Evolutionary conservation across 495 filamentous ascomycete genomes (phyloP).

Genomic region (Hyaloscypha bicolor): DNA sequence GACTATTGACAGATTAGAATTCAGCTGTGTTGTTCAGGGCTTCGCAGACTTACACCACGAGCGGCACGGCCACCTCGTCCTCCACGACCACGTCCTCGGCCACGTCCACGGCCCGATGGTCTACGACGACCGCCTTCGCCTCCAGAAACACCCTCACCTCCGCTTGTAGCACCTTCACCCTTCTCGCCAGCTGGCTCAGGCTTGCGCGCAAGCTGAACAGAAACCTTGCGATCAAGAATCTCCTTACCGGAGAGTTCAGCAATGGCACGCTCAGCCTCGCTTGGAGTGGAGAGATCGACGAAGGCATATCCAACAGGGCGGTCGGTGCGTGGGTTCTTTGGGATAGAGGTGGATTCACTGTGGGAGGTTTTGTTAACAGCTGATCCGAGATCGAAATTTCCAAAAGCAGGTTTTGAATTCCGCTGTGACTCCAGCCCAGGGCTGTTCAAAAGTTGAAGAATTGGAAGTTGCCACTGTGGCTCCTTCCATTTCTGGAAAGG

Average conservation of each 20-base stretch:
- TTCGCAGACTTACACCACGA: conserved; percentile 62
- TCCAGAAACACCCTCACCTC: conserved; percentile 67
- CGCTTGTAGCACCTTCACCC: conserved; percentile 68
- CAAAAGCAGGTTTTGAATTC: background rate
- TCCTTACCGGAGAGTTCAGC: conserved; percentile 92
- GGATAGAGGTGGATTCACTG: conserved; percentile 97
- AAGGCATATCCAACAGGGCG: conserved; percentile 99
- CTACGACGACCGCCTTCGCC: conserved; percentile 72
- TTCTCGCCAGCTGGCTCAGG: conserved; percentile 83
- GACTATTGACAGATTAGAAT: conserved; percentile 33
- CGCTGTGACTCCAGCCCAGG: background rate
- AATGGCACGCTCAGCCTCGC: conserved; percentile 93
- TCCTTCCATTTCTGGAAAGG: background rate
- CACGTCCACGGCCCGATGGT: conserved; percentile 67
- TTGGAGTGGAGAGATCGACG: conserved; percentile 92
- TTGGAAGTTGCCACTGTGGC: conserved; percentile 17
- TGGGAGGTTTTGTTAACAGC: conserved; percentile 15
- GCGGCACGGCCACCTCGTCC: conserved; percentile 76
- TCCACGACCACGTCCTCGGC: conserved; percentile 73
- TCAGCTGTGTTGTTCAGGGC: background rate
- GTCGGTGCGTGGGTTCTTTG: conserved; percentile 97
- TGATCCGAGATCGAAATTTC: conserved; percentile 4
- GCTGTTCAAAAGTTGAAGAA: background rate
- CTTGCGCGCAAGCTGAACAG: conserved; percentile 97
- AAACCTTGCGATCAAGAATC: conserved; percentile 97